These are phyloP conservation scores for Trichoderma sp. DNA, from an alignment of 2,329 filamentous ascomycete species.

Conservation along the genomic window DNA sequence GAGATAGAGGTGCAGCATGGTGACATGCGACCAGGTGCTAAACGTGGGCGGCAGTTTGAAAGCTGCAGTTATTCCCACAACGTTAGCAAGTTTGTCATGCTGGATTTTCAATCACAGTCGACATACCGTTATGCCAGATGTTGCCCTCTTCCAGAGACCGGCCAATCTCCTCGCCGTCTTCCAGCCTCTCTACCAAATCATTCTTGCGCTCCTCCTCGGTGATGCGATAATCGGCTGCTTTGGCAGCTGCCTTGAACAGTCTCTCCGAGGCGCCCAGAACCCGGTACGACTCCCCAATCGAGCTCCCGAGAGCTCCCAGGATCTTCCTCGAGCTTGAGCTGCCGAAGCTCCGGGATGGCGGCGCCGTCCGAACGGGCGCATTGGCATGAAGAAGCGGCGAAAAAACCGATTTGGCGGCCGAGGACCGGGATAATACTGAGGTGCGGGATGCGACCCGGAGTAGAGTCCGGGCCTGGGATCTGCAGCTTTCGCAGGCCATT, in stretches of 20 bases:
- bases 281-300: slow-evolving; percentile 56
- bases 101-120: not conserved
- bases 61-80: slow-evolving; percentile 45
- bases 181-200: slow-evolving; percentile 65
- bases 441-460: slow-evolving; percentile 35
- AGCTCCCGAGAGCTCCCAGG: slow-evolving; percentile 35
- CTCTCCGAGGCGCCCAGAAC: slow-evolving; percentile 76
- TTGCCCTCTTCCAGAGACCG: slow-evolving; percentile 30
- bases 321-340: slow-evolving; percentile 33
- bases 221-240: slow-evolving; percentile 73
- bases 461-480: slow-evolving; percentile 42
- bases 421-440: slow-evolving; percentile 28
- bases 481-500: slow-evolving; percentile 52
- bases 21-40: slow-evolving; percentile 92
- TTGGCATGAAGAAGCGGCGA: slow-evolving; percentile 20
- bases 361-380: not conserved
- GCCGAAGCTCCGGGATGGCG: slow-evolving; percentile 35
- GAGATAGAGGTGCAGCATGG: slow-evolving; percentile 94
- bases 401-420: slow-evolving; percentile 27
- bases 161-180: slow-evolving; percentile 79
- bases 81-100: not conserved
- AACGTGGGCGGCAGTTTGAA: slow-evolving; percentile 82
- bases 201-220: slow-evolving; percentile 63
- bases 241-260: slow-evolving; percentile 72
- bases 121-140: slow-evolving; percentile 71